Evolutionary conservation across 495 filamentous ascomycete genomes (phyloP), one percentile per base, ranked within the genome.

Genomic region (Neurospora sublineolata): DNA sequence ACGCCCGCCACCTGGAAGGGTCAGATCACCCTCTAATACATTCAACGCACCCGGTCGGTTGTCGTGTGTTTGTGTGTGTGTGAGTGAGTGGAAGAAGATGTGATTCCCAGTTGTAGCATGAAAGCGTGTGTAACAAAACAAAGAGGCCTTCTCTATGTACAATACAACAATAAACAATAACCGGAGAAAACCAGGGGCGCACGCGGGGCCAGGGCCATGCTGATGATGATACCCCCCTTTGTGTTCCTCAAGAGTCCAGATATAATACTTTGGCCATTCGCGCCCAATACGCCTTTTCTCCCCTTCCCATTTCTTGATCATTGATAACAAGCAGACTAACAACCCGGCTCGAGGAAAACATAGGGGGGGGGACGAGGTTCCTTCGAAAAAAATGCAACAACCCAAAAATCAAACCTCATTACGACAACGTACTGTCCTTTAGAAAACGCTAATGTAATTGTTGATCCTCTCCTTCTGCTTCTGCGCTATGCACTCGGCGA

Each of bases 381-480:
- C 69, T 44, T 42, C 23, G 12, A 36, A 73, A 73, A 73, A 68
- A 75, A 72, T 72, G 70, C 44, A 74, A 71, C 44, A 74, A 71
- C 42, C 0, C 33, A 68, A 70, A 40, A 68, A 58, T 40, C 44
- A 64, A 71, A 71, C 27, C 71, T 69, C 40, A 68, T 37, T 69
- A 69, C 18, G 30, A 33, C 20, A 38, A 33, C 37, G 30, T 20
- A 3, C n/a, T 41, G 6, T n/a, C 39, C 70, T 72, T 85, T 67
- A 85, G 77, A 98, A 97, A 72, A 98, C 94, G 82, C 93, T 97
- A 78, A 99, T 98, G 81, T 97, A 99, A 80, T 97, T 99, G 75
- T 90, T 89, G 79, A 99, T 98, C 80, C 95, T 88, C 82, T 99
- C 95, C 84, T 98, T 99, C 86, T 99, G 95, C 85, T 97, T 97